phyloP scores from a whole-genome alignment of 495 filamentous ascomycete genomes.

The Delitschia confertaspora region DNA sequence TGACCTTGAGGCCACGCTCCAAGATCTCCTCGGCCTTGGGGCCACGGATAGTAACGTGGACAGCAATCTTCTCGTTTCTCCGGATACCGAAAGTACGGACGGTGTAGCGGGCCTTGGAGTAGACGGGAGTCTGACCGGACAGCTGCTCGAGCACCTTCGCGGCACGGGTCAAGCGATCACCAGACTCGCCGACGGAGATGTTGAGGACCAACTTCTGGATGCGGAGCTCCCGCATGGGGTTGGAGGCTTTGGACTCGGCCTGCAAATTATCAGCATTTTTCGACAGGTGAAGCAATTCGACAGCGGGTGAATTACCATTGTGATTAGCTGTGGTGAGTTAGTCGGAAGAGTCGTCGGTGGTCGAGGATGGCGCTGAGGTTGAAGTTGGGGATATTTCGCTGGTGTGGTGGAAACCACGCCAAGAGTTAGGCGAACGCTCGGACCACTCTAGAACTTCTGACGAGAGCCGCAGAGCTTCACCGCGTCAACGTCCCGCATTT shows the following conservation, averaged over 20 bases:
- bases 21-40: conserved; percentile 99
- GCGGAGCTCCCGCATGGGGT: conserved; percentile 99
- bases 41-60: conserved; percentile 98
- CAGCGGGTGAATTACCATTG: conserved; percentile 10
- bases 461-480: background rate
- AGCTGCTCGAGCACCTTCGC: conserved; percentile 99
- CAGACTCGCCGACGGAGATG: conserved; percentile 99
- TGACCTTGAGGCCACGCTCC: conserved; percentile 99
- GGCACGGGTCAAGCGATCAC: conserved; percentile 98
- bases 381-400: background rate
- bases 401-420: conserved; percentile 2
- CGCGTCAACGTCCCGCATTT: background rate
- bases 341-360: conserved; percentile 15
- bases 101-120: conserved; percentile 99
- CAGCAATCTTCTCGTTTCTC: conserved; percentile 99
- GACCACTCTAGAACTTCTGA: background rate
- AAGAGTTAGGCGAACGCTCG: conserved; percentile 4
- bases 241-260: conserved; percentile 46
- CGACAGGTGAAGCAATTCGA: conserved; percentile 2
- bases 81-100: conserved; percentile 99
- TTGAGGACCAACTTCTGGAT: conserved; percentile 99
- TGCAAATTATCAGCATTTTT: conserved; percentile 39
- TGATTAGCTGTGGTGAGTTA: conserved; percentile 19
- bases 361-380: conserved; percentile 10
- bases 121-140: conserved; percentile 98